Evolutionary conservation across 345 rosid species (phyloP).

Genomic region (rapeseed (Brassica napus)): Da-Ae NC_063447.1:49322501-49323000

Average conservation of each 20-base stretch:
- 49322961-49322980: background rate
- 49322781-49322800: background rate
- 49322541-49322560: background rate
- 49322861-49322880: background rate
- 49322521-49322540: background rate
- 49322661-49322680: background rate
- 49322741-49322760: background rate
- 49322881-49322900: background rate
- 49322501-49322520: background rate
- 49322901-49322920: constrained; percentile 21
- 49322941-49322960: background rate
- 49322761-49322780: background rate
- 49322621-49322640: background rate
- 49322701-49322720: background rate
- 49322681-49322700: background rate
- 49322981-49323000: background rate
- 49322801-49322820: constrained; percentile 2
- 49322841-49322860: background rate
- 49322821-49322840: constrained; percentile 17
- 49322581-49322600: background rate
- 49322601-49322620: too few species aligned
- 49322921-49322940: background rate
- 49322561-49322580: background rate
- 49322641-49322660: background rate
- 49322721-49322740: background rate